Evolutionary conservation across 176 grass and related monocot species (phyloP).

Genomic region (Ampelocalamus luodianensis): DNA sequence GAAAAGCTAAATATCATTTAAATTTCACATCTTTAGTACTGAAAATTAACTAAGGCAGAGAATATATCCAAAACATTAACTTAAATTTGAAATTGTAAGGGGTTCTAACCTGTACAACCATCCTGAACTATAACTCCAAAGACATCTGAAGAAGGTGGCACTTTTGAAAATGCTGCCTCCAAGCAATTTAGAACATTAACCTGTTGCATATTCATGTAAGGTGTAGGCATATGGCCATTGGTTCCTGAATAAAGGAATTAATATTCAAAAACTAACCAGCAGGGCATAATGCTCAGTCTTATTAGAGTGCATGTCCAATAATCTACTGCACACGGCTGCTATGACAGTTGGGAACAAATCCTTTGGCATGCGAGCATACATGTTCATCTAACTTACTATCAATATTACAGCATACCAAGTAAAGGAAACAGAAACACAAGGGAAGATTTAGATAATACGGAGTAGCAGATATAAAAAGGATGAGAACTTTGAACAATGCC

Average conservation of each 20-base stretch:
- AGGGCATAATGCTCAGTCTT: slow-evolving; percentile 74
- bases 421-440: no score
- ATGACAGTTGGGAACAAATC: slow-evolving; percentile 77
- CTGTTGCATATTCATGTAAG: slow-evolving; percentile 54
- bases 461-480: no score
- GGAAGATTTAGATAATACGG: no score
- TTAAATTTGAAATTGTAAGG: slow-evolving; percentile 41
- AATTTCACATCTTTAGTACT: no score
- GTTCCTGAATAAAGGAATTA: slow-evolving; percentile 29
- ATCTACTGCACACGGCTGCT: slow-evolving; percentile 58
- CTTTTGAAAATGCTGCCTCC: slow-evolving; percentile 79
- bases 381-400: no score
- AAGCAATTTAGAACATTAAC: slow-evolving; percentile 90
- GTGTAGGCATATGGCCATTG: not conserved
- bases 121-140: slow-evolving; percentile 68
- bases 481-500: no score
- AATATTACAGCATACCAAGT: no score
- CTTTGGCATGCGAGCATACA: slow-evolving; percentile 79
- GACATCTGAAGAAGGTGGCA: slow-evolving; percentile 70
- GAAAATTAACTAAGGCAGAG: not conserved
- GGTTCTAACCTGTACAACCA: slow-evolving; percentile 57
- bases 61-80: slow-evolving; percentile 17
- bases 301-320: slow-evolving; percentile 44
- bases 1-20: no score
- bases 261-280: slow-evolving; percentile 68